A percentile compares a stretch with the other conserved stretches of the same genome.
These are phyloP conservation scores for Cardamine resedifolia DNA, from an alignment of 345 rosid genomes.

Conservation along the genomic window DNA sequence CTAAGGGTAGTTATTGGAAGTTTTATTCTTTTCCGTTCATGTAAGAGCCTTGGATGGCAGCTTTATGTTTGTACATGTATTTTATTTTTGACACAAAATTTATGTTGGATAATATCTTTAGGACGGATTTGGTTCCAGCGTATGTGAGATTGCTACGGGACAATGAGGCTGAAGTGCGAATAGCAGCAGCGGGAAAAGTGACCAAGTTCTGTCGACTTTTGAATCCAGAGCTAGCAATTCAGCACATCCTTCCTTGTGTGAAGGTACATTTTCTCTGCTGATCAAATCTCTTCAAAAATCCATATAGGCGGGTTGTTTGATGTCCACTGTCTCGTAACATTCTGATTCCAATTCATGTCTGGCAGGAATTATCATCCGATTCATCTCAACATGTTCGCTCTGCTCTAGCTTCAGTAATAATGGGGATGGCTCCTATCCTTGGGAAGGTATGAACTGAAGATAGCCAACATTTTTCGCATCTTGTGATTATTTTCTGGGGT, in stretches of 20 bases:
- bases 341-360: slow-evolving; percentile 44
- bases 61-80: background rate
- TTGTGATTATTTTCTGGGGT: background rate
- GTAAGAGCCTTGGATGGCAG: background rate
- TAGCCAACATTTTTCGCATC: background rate
- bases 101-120: slow-evolving; percentile 28
- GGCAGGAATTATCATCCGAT: slow-evolving; percentile 93
- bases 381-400: slow-evolving; percentile 98
- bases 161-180: slow-evolving; percentile 99
- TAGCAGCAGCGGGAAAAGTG: slow-evolving; percentile 98
- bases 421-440: slow-evolving; percentile 98
- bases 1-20: background rate
- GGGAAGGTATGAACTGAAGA: slow-evolving; percentile 51
- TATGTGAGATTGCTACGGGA: slow-evolving; percentile 92
- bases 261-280: slow-evolving; percentile 50
- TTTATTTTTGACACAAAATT: background rate
- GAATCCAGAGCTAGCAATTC: slow-evolving; percentile 82
- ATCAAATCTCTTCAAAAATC: background rate
- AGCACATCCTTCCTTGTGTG: slow-evolving; percentile 90
- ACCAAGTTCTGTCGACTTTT: slow-evolving; percentile 89
- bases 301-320: background rate
- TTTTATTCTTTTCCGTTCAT: background rate
- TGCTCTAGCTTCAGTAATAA: slow-evolving; percentile 94
- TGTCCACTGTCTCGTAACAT: background rate
- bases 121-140: slow-evolving; percentile 92